Evolutionary conservation across 2,329 filamentous ascomycete species (phyloP).

Genomic region (Trichoderma afroharzianum): DNA sequence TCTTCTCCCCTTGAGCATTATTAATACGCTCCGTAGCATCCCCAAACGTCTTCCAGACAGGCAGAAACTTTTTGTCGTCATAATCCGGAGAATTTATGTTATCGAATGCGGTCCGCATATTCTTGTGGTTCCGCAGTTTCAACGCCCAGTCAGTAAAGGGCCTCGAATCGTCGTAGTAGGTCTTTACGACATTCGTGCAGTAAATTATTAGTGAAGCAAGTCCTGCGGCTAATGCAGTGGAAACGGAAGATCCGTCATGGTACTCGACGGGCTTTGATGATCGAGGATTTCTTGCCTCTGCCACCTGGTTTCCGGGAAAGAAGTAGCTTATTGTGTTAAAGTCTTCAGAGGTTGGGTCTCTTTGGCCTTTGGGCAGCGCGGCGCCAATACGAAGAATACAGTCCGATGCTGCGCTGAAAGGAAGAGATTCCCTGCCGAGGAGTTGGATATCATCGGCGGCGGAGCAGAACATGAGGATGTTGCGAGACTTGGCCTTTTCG

Average conservation of each 20-base stretch:
- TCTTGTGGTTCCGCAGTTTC: neutral
- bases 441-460: neutral
- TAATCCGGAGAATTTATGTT: neutral
- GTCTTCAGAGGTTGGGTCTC: neutral
- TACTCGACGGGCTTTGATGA: neutral
- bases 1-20: neutral
- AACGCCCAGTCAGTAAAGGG: neutral
- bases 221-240: neutral
- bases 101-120: neutral
- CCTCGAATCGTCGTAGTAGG: neutral
- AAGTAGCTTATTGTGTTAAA: neutral
- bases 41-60: neutral
- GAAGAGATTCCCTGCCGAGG: neutral
- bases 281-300: neutral
- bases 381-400: neutral
- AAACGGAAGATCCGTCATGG: neutral
- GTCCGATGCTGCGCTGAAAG: neutral
- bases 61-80: neutral
- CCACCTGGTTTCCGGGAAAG: neutral
- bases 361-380: neutral
- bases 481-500: neutral
- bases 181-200: neutral
- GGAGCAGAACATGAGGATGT: neutral
- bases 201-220: neutral
- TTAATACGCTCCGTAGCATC: neutral